Conservation (phyloP, 129 eudicot genomes). For the Centrapalus pauciflorus region DNA sequence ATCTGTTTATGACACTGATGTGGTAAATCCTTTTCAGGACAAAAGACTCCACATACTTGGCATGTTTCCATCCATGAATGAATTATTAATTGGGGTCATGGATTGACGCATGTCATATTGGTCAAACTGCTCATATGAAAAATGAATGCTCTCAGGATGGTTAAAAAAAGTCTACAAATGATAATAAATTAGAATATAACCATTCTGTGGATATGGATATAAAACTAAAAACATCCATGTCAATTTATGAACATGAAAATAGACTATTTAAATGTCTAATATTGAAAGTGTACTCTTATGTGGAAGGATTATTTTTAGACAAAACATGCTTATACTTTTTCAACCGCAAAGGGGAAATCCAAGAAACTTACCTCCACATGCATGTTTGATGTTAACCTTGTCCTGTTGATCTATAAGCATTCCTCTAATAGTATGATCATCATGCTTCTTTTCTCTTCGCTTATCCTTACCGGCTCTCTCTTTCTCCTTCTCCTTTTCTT, state of each 20-base stretch:
- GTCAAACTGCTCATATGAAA: background rate
- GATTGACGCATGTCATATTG: background rate
- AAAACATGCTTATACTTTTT: background rate
- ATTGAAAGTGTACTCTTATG: background rate
- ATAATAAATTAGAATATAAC: background rate
- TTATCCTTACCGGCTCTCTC: constrained; percentile 16
- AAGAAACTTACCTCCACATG: constrained; percentile 31
- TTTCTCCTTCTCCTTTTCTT: constrained; percentile 19
- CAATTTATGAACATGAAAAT: background rate
- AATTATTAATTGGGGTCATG: background rate
- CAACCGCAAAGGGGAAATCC: background rate
- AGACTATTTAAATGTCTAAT: background rate
- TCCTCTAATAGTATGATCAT: background rate
- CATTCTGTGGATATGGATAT: background rate
- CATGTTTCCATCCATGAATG: constrained; percentile 12
- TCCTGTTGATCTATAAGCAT: constrained; percentile 8
- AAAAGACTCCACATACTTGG: constrained; percentile 1
- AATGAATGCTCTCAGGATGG: background rate
- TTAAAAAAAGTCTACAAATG: background rate
- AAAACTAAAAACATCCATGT: background rate
- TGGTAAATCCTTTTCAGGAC: background rate
- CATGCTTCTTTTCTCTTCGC: constrained; percentile 15
- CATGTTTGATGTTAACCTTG: constrained; percentile 13
- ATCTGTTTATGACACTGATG: background rate
- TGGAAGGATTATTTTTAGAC: background rate